Evolutionary conservation across 495 filamentous ascomycete genomes (phyloP).

Genomic region (Tuber magnatum): DNA sequence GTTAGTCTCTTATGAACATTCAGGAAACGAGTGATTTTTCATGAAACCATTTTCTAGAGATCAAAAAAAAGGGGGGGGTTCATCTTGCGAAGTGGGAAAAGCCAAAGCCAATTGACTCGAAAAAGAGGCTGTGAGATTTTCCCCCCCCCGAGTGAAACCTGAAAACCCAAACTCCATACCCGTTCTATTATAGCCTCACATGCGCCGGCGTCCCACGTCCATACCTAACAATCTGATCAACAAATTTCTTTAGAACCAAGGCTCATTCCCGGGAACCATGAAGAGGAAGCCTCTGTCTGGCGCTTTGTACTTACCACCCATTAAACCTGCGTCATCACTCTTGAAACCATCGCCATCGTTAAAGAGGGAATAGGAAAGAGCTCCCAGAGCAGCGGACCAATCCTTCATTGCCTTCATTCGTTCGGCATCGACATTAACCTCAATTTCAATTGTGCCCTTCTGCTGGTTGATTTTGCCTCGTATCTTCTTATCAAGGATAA

Average conservation of each 20-base stretch:
- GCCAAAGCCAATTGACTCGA: neutral
- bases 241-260: neutral
- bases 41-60: neutral
- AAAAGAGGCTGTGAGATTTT: neutral
- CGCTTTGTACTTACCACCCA: neutral
- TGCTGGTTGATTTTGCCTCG: constrained; percentile 84
- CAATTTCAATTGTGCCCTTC: constrained; percentile 71
- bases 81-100: neutral
- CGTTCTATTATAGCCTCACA: neutral
- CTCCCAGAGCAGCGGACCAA: constrained; percentile 62
- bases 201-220: neutral
- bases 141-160: neutral
- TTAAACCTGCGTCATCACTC: constrained; percentile 22
- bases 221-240: neutral
- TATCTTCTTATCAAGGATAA: constrained; percentile 83
- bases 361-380: constrained; percentile 59
- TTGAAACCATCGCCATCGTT: constrained; percentile 69
- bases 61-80: neutral
- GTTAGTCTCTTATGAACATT: neutral
- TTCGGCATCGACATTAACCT: constrained; percentile 64
- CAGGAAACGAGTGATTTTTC: neutral
- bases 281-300: neutral
- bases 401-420: constrained; percentile 64
- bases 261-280: neutral
- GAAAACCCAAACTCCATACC: neutral